Evolutionary conservation across 805 yeast genomes (phyloP).

Genomic region (Priceomyces fermenticarens): DNA sequence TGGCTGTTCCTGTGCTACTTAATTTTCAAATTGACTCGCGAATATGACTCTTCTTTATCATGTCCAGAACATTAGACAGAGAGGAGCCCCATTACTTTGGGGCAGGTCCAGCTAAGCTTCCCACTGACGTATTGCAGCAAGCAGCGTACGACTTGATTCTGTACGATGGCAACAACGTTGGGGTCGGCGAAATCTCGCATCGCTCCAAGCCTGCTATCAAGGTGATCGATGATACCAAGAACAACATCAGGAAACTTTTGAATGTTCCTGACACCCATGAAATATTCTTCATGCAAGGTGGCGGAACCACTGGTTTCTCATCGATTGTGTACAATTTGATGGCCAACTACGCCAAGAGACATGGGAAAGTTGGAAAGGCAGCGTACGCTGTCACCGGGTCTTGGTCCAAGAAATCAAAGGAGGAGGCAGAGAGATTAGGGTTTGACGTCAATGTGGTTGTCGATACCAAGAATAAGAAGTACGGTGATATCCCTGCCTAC

Average conservation of each 20-base stretch:
- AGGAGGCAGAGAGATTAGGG: slow-evolving; percentile 86
- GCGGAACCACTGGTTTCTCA: slow-evolving; percentile 96
- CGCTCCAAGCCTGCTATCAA: slow-evolving; percentile 80
- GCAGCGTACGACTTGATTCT: slow-evolving; percentile 82
- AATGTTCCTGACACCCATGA: slow-evolving; percentile 89
- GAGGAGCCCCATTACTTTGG: slow-evolving; percentile 84
- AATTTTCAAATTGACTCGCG: not conserved
- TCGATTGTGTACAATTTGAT: slow-evolving; percentile 78
- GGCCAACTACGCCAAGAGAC: slow-evolving; percentile 68
- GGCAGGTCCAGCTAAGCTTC: slow-evolving; percentile 97
- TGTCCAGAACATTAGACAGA: slow-evolving; percentile 45
- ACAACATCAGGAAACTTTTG: slow-evolving; percentile 60
- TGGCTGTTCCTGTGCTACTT: not conserved
- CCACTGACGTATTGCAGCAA: slow-evolving; percentile 77
- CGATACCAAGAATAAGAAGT: slow-evolving; percentile 61
- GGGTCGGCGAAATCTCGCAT: slow-evolving; percentile 95
- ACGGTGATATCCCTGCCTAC: slow-evolving; percentile 61
- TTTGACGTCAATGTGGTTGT: slow-evolving; percentile 66
- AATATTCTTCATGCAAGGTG: slow-evolving; percentile 94
- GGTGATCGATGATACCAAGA: slow-evolving; percentile 76
- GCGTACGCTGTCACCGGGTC: slow-evolving; percentile 90
- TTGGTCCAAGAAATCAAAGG: slow-evolving; percentile 87
- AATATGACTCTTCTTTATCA: not conserved
- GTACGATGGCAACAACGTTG: slow-evolving; percentile 70
- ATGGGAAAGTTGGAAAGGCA: slow-evolving; percentile 74